A percentile compares a stretch with the other conserved stretches of the same genome.
These are phyloP conservation scores for Rhodamnia argentea DNA, from an alignment of 345 rosid genomes.

Conservation along the genomic window DNA sequence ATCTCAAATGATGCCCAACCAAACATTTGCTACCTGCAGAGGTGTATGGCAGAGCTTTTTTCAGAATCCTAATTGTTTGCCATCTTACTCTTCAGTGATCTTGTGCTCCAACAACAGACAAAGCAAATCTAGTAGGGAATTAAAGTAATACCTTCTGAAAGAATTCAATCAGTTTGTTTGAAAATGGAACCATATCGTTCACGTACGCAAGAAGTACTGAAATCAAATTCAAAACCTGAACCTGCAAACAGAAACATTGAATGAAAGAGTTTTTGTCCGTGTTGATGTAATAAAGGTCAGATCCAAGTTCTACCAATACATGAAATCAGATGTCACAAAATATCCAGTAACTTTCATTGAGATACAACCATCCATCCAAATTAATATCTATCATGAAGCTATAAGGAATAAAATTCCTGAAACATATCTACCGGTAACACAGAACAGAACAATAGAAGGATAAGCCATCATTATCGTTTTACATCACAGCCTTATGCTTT, in stretches of 20 bases:
- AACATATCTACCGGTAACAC: background rate
- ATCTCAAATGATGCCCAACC: background rate
- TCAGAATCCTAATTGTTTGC: background rate
- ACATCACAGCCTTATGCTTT: background rate
- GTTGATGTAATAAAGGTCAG: background rate
- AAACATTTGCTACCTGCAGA: background rate
- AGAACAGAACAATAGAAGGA: background rate
- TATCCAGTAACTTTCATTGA: background rate
- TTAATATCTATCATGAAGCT: background rate
- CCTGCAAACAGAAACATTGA: slow-evolving; percentile 39
- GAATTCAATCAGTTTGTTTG: slow-evolving; percentile 69
- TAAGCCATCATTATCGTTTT: background rate
- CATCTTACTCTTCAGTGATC: background rate
- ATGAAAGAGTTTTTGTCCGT: background rate
- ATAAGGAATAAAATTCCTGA: background rate
- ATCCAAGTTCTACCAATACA: background rate
- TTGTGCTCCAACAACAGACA: background rate
- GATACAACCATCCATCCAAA: background rate
- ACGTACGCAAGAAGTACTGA: slow-evolving; percentile 78
- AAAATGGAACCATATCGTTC: slow-evolving; percentile 63
- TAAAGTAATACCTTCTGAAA: slow-evolving; percentile 60
- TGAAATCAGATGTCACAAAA: background rate
- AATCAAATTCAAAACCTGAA: slow-evolving; percentile 86
- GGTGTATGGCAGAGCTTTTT: background rate
- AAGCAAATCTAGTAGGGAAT: background rate